Evolutionary conservation across 2,329 filamentous ascomycete species (phyloP).

Genomic region (Diaporthe caulivora): DNA sequence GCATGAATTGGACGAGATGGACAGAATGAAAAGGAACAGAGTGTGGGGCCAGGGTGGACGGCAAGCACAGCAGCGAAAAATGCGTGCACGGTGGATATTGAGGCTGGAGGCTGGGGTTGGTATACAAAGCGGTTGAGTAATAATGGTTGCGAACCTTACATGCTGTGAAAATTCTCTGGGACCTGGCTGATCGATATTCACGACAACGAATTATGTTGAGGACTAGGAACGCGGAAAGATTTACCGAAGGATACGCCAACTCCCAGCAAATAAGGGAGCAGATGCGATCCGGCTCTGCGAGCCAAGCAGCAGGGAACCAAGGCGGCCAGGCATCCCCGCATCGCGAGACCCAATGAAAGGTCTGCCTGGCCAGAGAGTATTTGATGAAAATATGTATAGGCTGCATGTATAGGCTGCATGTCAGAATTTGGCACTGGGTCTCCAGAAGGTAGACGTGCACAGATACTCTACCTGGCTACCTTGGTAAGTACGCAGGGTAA

Average conservation of each 20-base stretch:
- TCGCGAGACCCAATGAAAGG: neutral
- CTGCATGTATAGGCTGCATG: slow-evolving; percentile 11
- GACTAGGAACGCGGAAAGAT: slow-evolving; percentile 2
- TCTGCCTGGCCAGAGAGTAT: neutral
- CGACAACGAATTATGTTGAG: neutral
- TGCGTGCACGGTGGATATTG: neutral
- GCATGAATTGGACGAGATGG: too few species aligned
- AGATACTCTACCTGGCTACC: too few species aligned
- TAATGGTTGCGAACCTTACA: neutral
- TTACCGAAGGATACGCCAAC: neutral
- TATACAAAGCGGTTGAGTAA: neutral
- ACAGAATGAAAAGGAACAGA: neutral
- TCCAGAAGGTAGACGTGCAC: neutral
- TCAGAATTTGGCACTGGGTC: neutral
- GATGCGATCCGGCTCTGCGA: slow-evolving; percentile 14
- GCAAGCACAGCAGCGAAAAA: neutral
- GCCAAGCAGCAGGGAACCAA: slow-evolving; percentile 15
- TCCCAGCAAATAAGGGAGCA: slow-evolving; percentile 8
- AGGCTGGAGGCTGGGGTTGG: neutral
- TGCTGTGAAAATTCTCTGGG: neutral
- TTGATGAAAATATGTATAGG: slow-evolving; percentile 2
- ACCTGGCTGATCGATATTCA: neutral
- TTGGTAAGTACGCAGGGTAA: neutral
- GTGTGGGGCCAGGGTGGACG: too few species aligned
- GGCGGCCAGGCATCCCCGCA: slow-evolving; percentile 11